Evolutionary conservation across 192 early-diverging fungal species (phyloP), one percentile per base, ranked within the genome.

Genomic region (Backusella mclennaniae): DNA sequence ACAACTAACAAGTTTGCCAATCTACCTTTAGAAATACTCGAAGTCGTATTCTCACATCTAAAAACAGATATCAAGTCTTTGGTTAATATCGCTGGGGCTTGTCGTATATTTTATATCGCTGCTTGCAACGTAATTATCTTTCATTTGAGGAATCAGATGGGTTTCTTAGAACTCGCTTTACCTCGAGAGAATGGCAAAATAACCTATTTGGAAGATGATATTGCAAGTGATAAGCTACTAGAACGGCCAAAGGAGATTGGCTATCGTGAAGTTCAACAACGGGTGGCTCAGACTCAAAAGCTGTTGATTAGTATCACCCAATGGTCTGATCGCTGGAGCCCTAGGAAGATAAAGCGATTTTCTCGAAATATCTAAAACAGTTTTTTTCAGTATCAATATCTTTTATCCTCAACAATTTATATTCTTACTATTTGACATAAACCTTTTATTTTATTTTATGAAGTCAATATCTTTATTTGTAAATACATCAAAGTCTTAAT

Each of bases 261-360:
- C 4, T 79, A 39, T 53, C 78, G 78, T n/a, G 71, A 73, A 26
- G 38, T 79, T 8, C 67, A 79, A 59, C 39, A 8, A 7, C 26
- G 78, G 5, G 73, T 79, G 21, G 19, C 17, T 8, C 15, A 17
- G 4, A 29, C 74, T 4, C 44, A 70, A 26, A 19, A 46, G 15
- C 8, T 79, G 5, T 14, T 69, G 11, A 38, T 23, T 29, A 19
- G 59, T 41, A 69, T 71, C 21, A 35, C 26, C 23, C 33, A 74
- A 70, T 79, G 78, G 78, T 75, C 78, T 33, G 74, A 42, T 35
- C 42, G 59, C 12, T 79, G 78, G 78, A 59, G 42, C 41, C 73
- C 73, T 2, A 63, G 78, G 67, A 36, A 68, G 66, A 63, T 63
- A 63, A 63, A 63, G 56, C 21, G 56, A 29, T 63, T 63, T 11